Evolutionary conservation across 345 rosid species (phyloP).

Genomic region (Physaria fendleri): DNA sequence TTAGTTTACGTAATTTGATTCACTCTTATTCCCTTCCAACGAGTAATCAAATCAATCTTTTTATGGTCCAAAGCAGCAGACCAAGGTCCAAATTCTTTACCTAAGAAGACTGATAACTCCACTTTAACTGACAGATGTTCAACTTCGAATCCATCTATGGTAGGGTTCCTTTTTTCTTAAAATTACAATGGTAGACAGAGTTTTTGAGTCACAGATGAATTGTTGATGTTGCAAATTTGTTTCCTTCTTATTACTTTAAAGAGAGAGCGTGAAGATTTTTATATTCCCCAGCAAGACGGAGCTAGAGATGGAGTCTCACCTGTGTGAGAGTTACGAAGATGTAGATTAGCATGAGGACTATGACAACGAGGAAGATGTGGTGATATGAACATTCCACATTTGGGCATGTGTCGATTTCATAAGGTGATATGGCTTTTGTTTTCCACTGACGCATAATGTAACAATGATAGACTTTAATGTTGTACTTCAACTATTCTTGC

Average conservation of each 20-base stretch:
- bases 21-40: no score
- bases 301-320: not conserved
- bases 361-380: conserved; percentile 8
- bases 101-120: not conserved
- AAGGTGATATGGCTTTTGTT: not conserved
- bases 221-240: not conserved
- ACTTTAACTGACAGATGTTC: no score
- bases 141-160: not conserved
- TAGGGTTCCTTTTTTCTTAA: not conserved
- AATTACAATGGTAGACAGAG: not conserved
- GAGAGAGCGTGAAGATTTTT: not conserved
- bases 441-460: not conserved
- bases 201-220: not conserved
- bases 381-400: not conserved
- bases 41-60: no score
- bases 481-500: no score
- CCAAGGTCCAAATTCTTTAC: not conserved
- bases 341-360: conserved; percentile 12
- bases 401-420: conserved; percentile 15
- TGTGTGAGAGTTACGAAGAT: not conserved
- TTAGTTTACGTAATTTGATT: not conserved
- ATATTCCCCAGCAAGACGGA: conserved; percentile 17
- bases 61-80: not conserved
- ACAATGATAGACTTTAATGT: not conserved
- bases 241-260: not conserved